A percentile compares a stretch with the other conserved stretches of the same genome.
phyloP scores from a whole-genome alignment of 1,284 basidiomycete species.

The Fomitopsis palustris region DNA sequence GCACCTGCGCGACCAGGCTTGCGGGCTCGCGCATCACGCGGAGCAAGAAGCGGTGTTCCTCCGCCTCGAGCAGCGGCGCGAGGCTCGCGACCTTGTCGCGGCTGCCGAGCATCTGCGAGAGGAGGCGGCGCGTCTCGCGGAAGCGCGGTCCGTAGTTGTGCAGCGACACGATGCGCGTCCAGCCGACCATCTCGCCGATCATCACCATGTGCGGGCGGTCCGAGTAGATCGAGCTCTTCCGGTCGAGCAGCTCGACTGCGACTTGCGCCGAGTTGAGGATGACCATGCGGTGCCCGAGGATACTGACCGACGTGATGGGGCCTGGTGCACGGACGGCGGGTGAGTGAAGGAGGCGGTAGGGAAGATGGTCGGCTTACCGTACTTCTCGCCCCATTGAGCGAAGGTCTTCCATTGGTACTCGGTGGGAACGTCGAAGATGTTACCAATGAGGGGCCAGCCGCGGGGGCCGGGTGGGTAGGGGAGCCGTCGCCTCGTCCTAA shows the following conservation, averaged over 20 bases:
- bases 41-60: constrained; percentile 53
- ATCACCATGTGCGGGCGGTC: constrained; percentile 50
- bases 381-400: constrained; percentile 45
- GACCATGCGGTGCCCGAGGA: constrained; percentile 59
- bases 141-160: constrained; percentile 60
- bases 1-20: constrained; percentile 50
- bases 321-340: constrained; percentile 32
- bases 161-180: constrained; percentile 61
- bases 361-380: constrained; percentile 12
- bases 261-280: constrained; percentile 53
- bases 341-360: background rate
- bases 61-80: constrained; percentile 44
- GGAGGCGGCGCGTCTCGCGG: constrained; percentile 56
- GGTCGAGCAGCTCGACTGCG: constrained; percentile 61
- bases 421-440: constrained; percentile 17
- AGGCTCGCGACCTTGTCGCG: constrained; percentile 46
- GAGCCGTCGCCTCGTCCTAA: constrained; percentile 1
- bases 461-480: constrained; percentile 17
- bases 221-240: constrained; percentile 66
- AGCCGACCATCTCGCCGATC: constrained; percentile 55
- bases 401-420: constrained; percentile 49
- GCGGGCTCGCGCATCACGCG: constrained; percentile 52
- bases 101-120: constrained; percentile 56
- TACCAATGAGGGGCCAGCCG: constrained; percentile 20
- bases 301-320: constrained; percentile 51